Conservation (phyloP, 2,329 filamentous ascomycete genomes). For the Fusarium irregulare region DNA sequence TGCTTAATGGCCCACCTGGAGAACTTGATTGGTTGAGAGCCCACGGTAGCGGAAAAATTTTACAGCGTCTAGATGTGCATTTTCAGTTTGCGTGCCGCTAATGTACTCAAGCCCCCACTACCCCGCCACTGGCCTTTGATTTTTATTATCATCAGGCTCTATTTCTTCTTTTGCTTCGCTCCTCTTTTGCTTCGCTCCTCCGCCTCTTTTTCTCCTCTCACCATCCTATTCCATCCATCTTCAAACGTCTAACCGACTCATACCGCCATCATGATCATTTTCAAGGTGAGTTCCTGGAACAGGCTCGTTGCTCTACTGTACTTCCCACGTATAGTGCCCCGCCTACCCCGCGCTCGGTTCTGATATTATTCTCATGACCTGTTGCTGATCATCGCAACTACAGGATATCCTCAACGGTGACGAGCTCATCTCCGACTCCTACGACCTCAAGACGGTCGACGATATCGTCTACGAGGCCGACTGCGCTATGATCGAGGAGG, state of each 20-base stretch:
- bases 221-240: constrained; percentile 11
- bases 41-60: constrained; percentile 16
- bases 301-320: background rate
- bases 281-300: constrained; percentile 63
- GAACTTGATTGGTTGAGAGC: constrained; percentile 2
- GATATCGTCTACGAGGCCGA: constrained; percentile 89
- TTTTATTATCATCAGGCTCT: constrained; percentile 46
- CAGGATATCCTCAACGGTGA: constrained; percentile 91
- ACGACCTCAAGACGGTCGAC: constrained; percentile 83
- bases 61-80: constrained; percentile 14
- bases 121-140: constrained; percentile 44
- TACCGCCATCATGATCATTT: constrained; percentile 78
- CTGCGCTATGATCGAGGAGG: constrained; percentile 89
- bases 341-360: constrained; percentile 35
- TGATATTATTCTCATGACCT: constrained; percentile 35
- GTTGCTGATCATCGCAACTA: constrained; percentile 46
- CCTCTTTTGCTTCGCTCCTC: constrained; percentile 35
- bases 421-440: constrained; percentile 98
- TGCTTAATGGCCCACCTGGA: constrained; percentile 5
- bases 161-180: constrained; percentile 31
- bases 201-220: constrained; percentile 28
- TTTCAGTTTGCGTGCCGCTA: constrained; percentile 28
- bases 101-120: constrained; percentile 37
- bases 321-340: constrained; percentile 7
- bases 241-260: constrained; percentile 39